Base-by-base conservation (phyloP, 805 yeast genomes). In the Candida boleticola region DNA sequence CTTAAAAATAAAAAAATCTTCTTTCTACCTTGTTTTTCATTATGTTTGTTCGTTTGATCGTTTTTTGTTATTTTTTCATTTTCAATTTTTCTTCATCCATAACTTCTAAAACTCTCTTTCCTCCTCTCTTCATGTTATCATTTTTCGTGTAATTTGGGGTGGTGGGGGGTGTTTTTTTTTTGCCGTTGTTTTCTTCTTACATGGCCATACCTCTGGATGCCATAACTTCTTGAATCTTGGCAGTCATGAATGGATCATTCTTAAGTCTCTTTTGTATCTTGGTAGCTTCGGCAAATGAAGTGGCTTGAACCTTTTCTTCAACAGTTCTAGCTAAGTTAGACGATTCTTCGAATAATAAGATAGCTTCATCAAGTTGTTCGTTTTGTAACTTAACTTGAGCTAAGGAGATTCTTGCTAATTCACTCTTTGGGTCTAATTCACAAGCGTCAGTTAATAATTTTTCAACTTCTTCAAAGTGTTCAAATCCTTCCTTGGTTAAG, bases 211-310 rank as follows among this genome's bases (percentile, higher is more conserved):
- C 35, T 29, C 36, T 33, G 10, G 35, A 26, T 23, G 35, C 61
- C 68, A 82, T 63, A 35, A 83, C 68, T 63, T 82, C 85, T 47
- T 75, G 74, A 50, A 85, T 78, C 65, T 81, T 83, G 29, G 69
- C 68, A 53, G 79, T 74, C 60, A 85, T 73, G 20, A 74, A 65
- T 32, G 88, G 87, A 58, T 85, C 93, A 40, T 74, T 66, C 66
- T 76, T 81, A 54, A 93, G 79, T 58, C 83, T 80, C 58, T 82
- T 69, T 74, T 93, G 99, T 70, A 89, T 80, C 64, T 85, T 86
- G 38, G 96, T 82, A 49, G 97, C 97, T 69, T 89, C 97, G 46
- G 92, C 90, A 55, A 87, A 85, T 16, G 93, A 83, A 48, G 89
- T 82, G 43, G 96, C 93, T 71, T 89, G 97, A 42, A 85, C 74